Base-by-base conservation (phyloP, 2,329 filamentous ascomycete genomes). In the Decorospora gaudefroyi region DNA sequence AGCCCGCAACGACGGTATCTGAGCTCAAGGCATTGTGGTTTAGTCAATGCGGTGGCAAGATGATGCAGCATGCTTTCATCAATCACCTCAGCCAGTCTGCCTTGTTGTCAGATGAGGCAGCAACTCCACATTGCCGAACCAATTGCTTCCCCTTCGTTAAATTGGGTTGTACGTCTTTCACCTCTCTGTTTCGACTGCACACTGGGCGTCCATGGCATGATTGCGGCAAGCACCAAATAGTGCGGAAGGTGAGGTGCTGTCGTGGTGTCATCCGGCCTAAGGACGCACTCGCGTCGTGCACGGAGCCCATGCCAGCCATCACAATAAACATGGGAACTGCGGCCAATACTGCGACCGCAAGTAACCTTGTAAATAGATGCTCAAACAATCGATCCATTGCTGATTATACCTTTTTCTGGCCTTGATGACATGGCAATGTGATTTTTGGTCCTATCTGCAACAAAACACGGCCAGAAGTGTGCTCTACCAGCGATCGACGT, bases 271-370 rank as follows among this genome's bases (percentile, higher is more conserved):
- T 53, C 37, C 40, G 37, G 46, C 39, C 59, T 53, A 56, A 51
- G 47, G 51, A 35, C 35, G 55, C 57, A 58, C 57, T 61, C 56
- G 62, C 55, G 53, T 60, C 43, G 53, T 62, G 56, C 56, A 60
- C 51, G 53, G 49, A 57, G 55, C 61, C 58, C 57, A 57, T 61
- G 57, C 62, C 57, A 64, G 56, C 55, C 59, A 61, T 62, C 47
- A 57, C 46, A 53, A 60, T 61, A 65, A 68, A 68, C 64, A 68
- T 59, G 50, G 54, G 35, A 56, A 56, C 50, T 55, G 56, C 53
- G 59, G 52, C 65, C 57, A 51, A 45, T 33, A 42, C 58, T 64
- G 59, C 62, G 53, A 56, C 64, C 59, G 44, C 53, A 47, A 54
- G 51, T 45, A 61, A 56, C 58, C 61, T 55, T 62, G 57, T 59